Evolutionary conservation across 2,329 filamentous ascomycete genomes (phyloP).

Genomic region (Xylariales sp.): DNA sequence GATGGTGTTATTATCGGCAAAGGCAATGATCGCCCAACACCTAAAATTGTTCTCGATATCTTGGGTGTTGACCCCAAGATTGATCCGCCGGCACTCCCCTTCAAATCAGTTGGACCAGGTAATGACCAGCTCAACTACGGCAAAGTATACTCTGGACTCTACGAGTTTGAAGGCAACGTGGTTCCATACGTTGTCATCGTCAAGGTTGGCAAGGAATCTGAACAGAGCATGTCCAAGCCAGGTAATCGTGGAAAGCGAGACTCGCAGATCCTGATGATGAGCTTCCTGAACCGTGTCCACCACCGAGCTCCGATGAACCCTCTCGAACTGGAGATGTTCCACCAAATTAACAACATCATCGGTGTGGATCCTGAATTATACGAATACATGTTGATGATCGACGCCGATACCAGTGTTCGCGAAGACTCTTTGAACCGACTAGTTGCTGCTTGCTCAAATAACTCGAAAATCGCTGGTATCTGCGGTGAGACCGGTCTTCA

Average conservation of each 20-base stretch:
- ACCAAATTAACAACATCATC: slow-evolving; percentile 99
- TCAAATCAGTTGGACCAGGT: slow-evolving; percentile 86
- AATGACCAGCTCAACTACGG: slow-evolving; percentile 95
- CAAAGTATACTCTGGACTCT: slow-evolving; percentile 96
- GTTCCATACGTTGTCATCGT: slow-evolving; percentile 95
- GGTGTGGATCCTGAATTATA: slow-evolving; percentile 96
- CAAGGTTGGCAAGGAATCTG: slow-evolving; percentile 95
- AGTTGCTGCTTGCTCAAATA: slow-evolving; percentile 87
- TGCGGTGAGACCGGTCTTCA: slow-evolving; percentile 95
- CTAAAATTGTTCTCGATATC: slow-evolving; percentile 96
- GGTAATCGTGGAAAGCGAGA: slow-evolving; percentile 98
- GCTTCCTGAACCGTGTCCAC: slow-evolving; percentile 96
- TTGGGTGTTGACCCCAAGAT: slow-evolving; percentile 95
- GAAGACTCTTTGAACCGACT: slow-evolving; percentile 91
- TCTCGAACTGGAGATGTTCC: slow-evolving; percentile 95
- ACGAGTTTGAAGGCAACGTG: slow-evolving; percentile 96
- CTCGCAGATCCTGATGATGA: slow-evolving; percentile 92
- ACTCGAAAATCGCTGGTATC: slow-evolving; percentile 94
- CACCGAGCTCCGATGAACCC: slow-evolving; percentile 92
- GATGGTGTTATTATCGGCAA: slow-evolving; percentile 96
- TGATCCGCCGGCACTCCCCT: slow-evolving; percentile 88
- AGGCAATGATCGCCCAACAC: slow-evolving; percentile 93
- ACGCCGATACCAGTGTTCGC: slow-evolving; percentile 90
- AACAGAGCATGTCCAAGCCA: slow-evolving; percentile 85
- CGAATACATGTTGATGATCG: slow-evolving; percentile 95